Base-by-base conservation (phyloP, 805 yeast species). In the Wickerhamiella sorbophila region DNA sequence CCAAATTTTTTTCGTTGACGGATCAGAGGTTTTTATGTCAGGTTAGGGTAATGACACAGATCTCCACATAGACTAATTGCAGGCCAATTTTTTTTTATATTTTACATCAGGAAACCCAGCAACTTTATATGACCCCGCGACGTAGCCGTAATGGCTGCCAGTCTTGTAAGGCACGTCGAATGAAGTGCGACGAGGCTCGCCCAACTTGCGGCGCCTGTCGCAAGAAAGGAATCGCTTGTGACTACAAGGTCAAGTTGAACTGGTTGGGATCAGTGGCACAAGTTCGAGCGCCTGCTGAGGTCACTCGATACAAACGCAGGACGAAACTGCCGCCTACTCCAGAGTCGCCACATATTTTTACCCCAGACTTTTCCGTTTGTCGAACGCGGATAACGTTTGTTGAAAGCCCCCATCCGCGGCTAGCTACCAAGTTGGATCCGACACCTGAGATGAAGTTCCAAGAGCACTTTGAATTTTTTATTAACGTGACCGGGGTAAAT, bases 181-280 rank as follows among this genome's bases (percentile, higher is more conserved):
- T 76, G 53, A 77, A 76, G 50, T 76, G 83, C 56, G 80, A 77
- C 56, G 83, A 77, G 55, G 60, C 63, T 24, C 61, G 72, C n/a
- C 82, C 81, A 2, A 60, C 63, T 39, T 77, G 84, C 51, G 57
- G 59, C 40, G 75, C 74, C 51, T 77, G 83, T 53, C 49, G 60
- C 26, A 64, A 32, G 4, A 38, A 46, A 10, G 32, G 36, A 4
- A 16, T 37, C 8, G 16, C 16, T 12, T 51, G 54, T 40, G 45
- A 17, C 38, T 50, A 42, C 38, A 45, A 43, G 14, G 22, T 43
- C 17, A 17, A 31, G 9, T 44, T 40, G 43, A 52, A 41, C n/a
- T 50, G 53, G 53, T 31, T 48, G 29, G 29, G 29, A 24, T 24
- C 29, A 12, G 29, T 24, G 10, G 29, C 29, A 6, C 29, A 15